Percentiles rank a stretch among this genome's conserved stretches.
Evolutionary conservation across 176 grass and related monocot genomes (phyloP).

Genomic region (Musa beccarii): DNA sequence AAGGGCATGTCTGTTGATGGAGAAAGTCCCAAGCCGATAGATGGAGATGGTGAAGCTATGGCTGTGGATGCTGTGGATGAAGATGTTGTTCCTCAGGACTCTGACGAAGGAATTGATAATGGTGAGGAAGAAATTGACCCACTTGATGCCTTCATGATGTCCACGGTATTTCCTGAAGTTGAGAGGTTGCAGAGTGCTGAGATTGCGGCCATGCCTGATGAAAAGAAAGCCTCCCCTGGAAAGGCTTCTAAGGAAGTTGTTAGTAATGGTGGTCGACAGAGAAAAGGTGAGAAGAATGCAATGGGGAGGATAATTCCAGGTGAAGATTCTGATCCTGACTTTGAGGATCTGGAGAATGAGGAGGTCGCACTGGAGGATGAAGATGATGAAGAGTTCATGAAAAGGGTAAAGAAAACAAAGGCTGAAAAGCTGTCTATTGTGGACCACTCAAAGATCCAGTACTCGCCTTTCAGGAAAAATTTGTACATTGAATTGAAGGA

Average conservation of each 20-base stretch:
- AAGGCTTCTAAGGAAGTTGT: slow-evolving; percentile 24
- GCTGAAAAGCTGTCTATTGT: slow-evolving; percentile 77
- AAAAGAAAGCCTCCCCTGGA: slow-evolving; percentile 23
- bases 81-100: slow-evolving; percentile 14
- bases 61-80: slow-evolving; percentile 40
- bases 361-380: slow-evolving; percentile 51
- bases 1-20: slow-evolving; percentile 37
- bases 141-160: slow-evolving; percentile 86
- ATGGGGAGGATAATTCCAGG: slow-evolving; percentile 75
- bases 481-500: slow-evolving; percentile 93
- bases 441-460: slow-evolving; percentile 93
- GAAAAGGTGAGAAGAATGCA: slow-evolving; percentile 25
- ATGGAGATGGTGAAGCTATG: slow-evolving; percentile 18
- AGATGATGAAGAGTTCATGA: slow-evolving; percentile 86
- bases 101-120: slow-evolving; percentile 26
- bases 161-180: slow-evolving; percentile 86
- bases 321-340: slow-evolving; percentile 65
- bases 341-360: slow-evolving; percentile 34
- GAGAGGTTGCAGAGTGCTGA: slow-evolving; percentile 54
- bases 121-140: slow-evolving; percentile 87
- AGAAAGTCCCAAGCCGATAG: slow-evolving; percentile 8
- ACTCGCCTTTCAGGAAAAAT: slow-evolving; percentile 74
- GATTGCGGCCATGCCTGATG: slow-evolving; percentile 7
- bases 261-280: slow-evolving; percentile 37
- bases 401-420: slow-evolving; percentile 95